A percentile compares a stretch with the other conserved stretches of the same genome.
Conservation (phyloP, 768 basidiomycete species). For the Auriculariales sp. region DNA sequence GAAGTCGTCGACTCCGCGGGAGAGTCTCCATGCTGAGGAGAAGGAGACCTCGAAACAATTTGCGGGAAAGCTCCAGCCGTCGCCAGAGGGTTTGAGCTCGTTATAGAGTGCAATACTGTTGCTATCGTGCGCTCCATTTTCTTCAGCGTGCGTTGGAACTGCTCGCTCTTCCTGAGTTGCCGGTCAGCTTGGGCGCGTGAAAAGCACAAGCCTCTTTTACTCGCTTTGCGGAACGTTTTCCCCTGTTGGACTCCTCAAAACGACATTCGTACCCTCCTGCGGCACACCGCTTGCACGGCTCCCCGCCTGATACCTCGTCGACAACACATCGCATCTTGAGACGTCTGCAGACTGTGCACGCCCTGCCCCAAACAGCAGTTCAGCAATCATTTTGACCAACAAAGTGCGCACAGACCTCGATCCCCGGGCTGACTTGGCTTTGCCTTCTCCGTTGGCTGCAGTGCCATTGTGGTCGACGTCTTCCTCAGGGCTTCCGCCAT, state of each 20-base stretch:
- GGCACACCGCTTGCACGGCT: conserved; percentile 79
- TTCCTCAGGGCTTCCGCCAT: conserved; percentile 18
- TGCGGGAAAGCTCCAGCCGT: conserved; percentile 58
- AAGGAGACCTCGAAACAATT: conserved; percentile 75
- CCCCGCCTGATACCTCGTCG: conserved; percentile 75
- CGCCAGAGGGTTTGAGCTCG: conserved; percentile 43
- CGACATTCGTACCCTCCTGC: conserved; percentile 78
- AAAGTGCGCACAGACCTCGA: conserved; percentile 40
- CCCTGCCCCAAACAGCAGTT: conserved; percentile 30
- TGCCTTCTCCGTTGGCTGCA: conserved; percentile 48
- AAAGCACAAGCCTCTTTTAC: conserved; percentile 9
- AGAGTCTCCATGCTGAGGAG: conserved; percentile 29
- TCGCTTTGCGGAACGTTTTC: conserved; percentile 77
- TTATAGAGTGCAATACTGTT: conserved; percentile 77
- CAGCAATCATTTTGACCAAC: neutral
- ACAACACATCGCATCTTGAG: conserved; percentile 91
- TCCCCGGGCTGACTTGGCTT: conserved; percentile 77
- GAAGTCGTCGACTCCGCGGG: conserved; percentile 32
- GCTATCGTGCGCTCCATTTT: conserved; percentile 93
- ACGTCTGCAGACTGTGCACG: conserved; percentile 82
- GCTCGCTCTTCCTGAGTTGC: conserved; percentile 58
- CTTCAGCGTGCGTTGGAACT: conserved; percentile 62
- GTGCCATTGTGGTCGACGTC: conserved; percentile 20
- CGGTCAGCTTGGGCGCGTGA: neutral
- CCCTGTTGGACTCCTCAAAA: conserved; percentile 93